Evolutionary conservation across 23 red algal species (phyloP).

Genomic region (Gracilariopsis chorda): DNA sequence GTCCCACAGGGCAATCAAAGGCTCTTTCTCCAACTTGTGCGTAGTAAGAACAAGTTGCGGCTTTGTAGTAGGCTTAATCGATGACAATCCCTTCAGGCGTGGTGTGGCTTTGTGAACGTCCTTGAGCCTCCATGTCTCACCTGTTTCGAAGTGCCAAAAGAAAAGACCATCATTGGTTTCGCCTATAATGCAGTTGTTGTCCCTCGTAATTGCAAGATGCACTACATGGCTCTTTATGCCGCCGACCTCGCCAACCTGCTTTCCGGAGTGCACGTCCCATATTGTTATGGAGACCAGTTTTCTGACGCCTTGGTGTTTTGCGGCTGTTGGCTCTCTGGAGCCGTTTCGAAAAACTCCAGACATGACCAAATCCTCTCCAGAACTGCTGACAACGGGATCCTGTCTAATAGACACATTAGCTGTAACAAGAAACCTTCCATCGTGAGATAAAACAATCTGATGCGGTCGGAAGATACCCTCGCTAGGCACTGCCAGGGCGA

Average conservation of each 20-base stretch:
- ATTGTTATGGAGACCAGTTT: conserved; percentile 1
- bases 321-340: background rate
- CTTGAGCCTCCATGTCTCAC: background rate
- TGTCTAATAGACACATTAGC: background rate
- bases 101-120: background rate
- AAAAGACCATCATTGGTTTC: conserved; percentile 30
- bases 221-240: background rate
- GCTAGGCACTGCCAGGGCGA: conserved; percentile 37
- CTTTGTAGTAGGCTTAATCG: conserved; percentile 17
- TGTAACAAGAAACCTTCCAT: conserved; percentile 36
- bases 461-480: conserved; percentile 29
- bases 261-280: conserved; percentile 10
- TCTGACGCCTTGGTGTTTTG: too few species aligned
- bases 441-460: conserved; percentile 37
- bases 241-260: background rate
- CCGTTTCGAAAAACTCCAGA: background rate
- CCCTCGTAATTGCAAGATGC: conserved; percentile 12
- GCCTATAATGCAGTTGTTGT: conserved; percentile 23
- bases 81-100: background rate
- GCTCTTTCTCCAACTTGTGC: background rate
- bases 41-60: conserved; percentile 4
- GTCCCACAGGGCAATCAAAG: conserved; percentile 25
- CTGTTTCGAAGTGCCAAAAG: conserved; percentile 41
- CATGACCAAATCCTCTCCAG: background rate
- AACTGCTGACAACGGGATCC: background rate